Conservation (phyloP, 768 basidiomycete species). For the Boletus huronensis region DNA sequence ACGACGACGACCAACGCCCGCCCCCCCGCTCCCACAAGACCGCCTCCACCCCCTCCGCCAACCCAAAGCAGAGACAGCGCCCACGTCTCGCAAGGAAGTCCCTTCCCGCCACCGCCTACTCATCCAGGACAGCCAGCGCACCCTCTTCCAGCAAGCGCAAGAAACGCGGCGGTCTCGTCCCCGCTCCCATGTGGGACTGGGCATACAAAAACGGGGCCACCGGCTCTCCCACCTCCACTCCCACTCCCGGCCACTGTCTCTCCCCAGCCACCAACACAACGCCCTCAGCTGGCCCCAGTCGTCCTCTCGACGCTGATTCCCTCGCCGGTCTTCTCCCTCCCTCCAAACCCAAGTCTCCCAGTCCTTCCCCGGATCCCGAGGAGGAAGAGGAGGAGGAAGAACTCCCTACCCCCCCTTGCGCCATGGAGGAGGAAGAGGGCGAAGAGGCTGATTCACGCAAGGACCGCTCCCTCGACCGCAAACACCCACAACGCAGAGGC, state of each 20-base stretch:
- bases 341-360: slow-evolving; percentile 2
- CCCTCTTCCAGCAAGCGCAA: slow-evolving; percentile 34
- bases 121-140: slow-evolving; percentile 1
- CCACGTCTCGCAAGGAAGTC: slow-evolving; percentile 5
- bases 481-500: neutral
- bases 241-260: slow-evolving; percentile 2
- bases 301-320: neutral
- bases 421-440: slow-evolving; percentile 65
- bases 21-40: slow-evolving; percentile 19
- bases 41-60: neutral
- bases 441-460: slow-evolving; percentile 30
- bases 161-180: slow-evolving; percentile 67
- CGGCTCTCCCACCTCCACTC: slow-evolving; percentile 16
- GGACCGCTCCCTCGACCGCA: slow-evolving; percentile 10
- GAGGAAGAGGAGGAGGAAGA: slow-evolving; percentile 43
- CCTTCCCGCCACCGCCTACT: neutral
- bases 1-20: slow-evolving; percentile 16
- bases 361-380: slow-evolving; percentile 30
- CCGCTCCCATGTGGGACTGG: slow-evolving; percentile 87
- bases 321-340: neutral
- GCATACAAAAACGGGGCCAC: slow-evolving; percentile 47
- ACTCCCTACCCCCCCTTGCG: slow-evolving; percentile 43
- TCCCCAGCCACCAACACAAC: neutral
- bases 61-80: slow-evolving; percentile 12
- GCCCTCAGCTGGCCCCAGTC: slow-evolving; percentile 6